Evolutionary conservation across 75 land plant species (phyloP).

Genomic region (Cupressus sempervirens): DNA sequence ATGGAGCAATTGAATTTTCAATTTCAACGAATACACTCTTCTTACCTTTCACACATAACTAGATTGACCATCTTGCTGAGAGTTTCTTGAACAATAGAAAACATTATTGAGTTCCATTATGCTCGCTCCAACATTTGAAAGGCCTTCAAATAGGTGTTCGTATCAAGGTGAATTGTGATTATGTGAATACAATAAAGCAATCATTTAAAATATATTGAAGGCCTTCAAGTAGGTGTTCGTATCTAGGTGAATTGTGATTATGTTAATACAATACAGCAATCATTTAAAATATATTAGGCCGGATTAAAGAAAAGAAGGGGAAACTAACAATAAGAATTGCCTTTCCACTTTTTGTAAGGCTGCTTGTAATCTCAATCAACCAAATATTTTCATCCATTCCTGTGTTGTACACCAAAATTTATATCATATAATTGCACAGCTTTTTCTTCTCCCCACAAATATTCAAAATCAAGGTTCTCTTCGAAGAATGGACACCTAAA

Average conservation of each 20-base stretch:
- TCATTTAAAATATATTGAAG: background rate
- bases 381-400: constrained; percentile 1
- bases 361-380: background rate
- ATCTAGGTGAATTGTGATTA: too few relatives aligned
- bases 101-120: background rate
- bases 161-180: background rate
- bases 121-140: background rate
- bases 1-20: background rate
- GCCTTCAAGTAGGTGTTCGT: too few relatives aligned
- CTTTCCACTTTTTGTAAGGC: background rate
- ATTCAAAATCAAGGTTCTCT: constrained; percentile 2
- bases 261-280: background rate
- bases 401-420: background rate
- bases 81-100: background rate
- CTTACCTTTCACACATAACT: background rate
- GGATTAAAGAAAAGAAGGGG: background rate
- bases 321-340: constrained; percentile 1
- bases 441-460: background rate
- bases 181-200: background rate
- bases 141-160: background rate
- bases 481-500: background rate
- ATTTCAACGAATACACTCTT: background rate
- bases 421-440: background rate
- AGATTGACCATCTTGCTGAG: background rate
- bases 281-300: background rate